Base-by-base conservation (phyloP, 2,329 filamentous ascomycete species). In the Penicillium sp. region DNA sequence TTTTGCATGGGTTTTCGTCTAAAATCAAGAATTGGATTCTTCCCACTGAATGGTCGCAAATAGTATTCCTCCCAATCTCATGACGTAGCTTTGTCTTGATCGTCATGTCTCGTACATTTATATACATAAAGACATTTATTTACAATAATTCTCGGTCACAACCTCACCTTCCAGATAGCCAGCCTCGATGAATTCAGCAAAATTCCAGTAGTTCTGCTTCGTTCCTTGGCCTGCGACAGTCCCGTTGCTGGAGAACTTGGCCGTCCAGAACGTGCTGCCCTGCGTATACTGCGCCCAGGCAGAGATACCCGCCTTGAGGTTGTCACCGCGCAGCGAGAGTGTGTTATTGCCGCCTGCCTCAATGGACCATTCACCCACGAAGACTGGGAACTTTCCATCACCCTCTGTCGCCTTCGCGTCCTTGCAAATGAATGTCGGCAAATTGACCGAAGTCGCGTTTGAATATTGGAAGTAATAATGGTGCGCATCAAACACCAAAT, bases 401-500 rank as follows among this genome's bases (percentile, higher is more conserved):
- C 58, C 59, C 11, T 49, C 45, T 7, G 51, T 58, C 0, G 14
- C 41, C 27, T 48, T 44, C 3, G 60, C 62, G 54, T 69, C 63
- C 3, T 43, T 40, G 18, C 55, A 59, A 6, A 68, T 54, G 29
- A 54, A 62, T 3, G 22, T 27, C 0, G 60, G 53, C 22, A 64
- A 21, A 24, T 63, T 65, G 27, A 48, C 53, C 2, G 58, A 56
- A 1, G 57, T 64, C 8, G 57, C 53, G 14, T 56, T 51, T 8
- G 52, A 39, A 24, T 58, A 57, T 24, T 61, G 62, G 39, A 60
- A 64, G 42, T 65, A 64, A 48, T 66, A 67, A 39, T 65, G 58
- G 21, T 68, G 65, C 31, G 60, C 46, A 31, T 68, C 63, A 48
- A 66, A 67, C 9, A 67, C 61, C 2, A 68, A 45, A 34, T 69